Percentiles rank a stretch among this genome's conserved stretches.
Conservation (phyloP, 2,329 filamentous ascomycete species). For the Lachnellula suecica region DNA sequence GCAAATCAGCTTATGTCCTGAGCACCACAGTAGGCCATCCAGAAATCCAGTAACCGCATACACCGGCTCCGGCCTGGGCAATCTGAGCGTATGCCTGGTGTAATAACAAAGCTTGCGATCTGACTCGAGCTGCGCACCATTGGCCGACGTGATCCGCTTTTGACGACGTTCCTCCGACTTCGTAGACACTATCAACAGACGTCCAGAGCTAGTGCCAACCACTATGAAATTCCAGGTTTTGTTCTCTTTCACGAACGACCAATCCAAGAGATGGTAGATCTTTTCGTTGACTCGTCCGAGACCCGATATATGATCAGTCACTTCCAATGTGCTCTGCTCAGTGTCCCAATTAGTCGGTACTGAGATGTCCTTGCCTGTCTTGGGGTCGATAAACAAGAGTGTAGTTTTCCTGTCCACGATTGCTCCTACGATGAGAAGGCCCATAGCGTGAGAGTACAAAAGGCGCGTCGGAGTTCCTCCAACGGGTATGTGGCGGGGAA, state of each 20-base stretch:
- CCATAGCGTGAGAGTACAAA: conserved; percentile 53
- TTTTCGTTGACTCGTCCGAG: conserved; percentile 57
- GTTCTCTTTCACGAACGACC: conserved; percentile 57
- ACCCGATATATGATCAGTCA: conserved; percentile 50
- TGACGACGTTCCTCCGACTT: conserved; percentile 32
- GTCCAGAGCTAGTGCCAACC: conserved; percentile 54
- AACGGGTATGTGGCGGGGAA: conserved; percentile 50
- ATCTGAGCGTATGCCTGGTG: conserved; percentile 50
- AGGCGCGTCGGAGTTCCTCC: conserved; percentile 40
- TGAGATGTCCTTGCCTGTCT: conserved; percentile 53
- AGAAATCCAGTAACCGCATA: conserved; percentile 55
- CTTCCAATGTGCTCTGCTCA: conserved; percentile 39
- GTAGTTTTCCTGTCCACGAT: conserved; percentile 43
- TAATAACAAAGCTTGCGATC: conserved; percentile 46
- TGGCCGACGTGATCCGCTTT: not conserved
- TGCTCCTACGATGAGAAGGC: conserved; percentile 54
- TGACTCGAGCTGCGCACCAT: not conserved
- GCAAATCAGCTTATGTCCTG: conserved; percentile 54
- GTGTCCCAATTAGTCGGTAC: too few species aligned
- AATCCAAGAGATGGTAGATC: conserved; percentile 62
- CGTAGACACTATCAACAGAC: conserved; percentile 55
- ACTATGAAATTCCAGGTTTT: conserved; percentile 63
- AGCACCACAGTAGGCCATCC: conserved; percentile 56
- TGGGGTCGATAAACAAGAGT: conserved; percentile 56
- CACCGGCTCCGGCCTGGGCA: conserved; percentile 47